Conservation (phyloP, 73 alveolate species). For the Breviolum minutum region DNA sequence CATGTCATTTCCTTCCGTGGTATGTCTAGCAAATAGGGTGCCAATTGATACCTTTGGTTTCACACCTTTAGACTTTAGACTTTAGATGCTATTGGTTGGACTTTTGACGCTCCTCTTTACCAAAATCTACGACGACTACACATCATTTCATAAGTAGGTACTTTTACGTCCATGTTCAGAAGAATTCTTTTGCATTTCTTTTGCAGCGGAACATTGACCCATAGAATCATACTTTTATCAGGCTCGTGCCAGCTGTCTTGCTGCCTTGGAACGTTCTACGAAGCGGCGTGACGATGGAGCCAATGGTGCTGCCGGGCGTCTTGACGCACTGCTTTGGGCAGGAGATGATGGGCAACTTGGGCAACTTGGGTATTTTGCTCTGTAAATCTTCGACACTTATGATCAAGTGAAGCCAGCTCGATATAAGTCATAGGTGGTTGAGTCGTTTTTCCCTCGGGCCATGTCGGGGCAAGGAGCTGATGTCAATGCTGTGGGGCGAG, state of each 20-base stretch:
- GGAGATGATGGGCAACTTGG: slow-evolving; percentile 13
- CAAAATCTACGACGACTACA: too few relatives aligned
- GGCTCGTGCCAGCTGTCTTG: slow-evolving; percentile 85
- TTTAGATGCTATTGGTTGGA: too few relatives aligned
- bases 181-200: neutral
- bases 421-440: neutral
- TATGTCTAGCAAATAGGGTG: neutral
- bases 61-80: too few relatives aligned
- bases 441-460: neutral
- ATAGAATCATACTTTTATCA: neutral
- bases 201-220: neutral
- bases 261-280: slow-evolving; percentile 45
- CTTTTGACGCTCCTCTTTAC: too few relatives aligned
- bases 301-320: slow-evolving; percentile 50
- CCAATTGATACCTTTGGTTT: too few relatives aligned
- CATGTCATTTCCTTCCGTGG: too few relatives aligned
- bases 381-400: neutral
- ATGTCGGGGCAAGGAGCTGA: slow-evolving; percentile 58
- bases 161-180: neutral
- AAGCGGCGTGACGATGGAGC: neutral
- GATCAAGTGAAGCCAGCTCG: too few relatives aligned
- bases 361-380: neutral
- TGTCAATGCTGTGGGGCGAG: slow-evolving; percentile 72
- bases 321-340: slow-evolving; percentile 83
- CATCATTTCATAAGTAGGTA: neutral